Percentiles rank a stretch among this genome's conserved stretches.
phyloP scores from a whole-genome alignment of 1,284 basidiomycete species.

The Kwoniella shivajii region DNA sequence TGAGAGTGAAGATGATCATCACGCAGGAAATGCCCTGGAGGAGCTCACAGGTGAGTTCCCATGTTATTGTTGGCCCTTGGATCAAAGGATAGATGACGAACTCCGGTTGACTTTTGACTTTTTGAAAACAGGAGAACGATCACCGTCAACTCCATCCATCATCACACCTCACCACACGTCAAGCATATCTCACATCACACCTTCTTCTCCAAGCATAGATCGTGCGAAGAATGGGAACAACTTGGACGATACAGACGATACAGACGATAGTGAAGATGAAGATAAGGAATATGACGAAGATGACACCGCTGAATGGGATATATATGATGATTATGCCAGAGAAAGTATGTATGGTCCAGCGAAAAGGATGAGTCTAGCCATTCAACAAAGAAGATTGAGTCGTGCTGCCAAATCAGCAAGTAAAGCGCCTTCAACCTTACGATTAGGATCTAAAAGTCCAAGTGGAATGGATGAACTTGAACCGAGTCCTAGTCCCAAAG shows the following conservation, averaged over 20 bases:
- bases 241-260: not conserved
- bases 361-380: constrained; percentile 19
- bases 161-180: constrained; percentile 15
- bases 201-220: not conserved
- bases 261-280: not conserved
- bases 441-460: not conserved
- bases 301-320: constrained; percentile 40
- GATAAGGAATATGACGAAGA: constrained; percentile 4
- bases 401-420: constrained; percentile 14
- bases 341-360: constrained; percentile 42
- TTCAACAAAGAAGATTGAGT: constrained; percentile 16
- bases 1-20: constrained; percentile 11
- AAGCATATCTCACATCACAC: not conserved
- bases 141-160: constrained; percentile 18
- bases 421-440: not conserved
- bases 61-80: too few species aligned
- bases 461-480: not conserved
- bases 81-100: too few species aligned
- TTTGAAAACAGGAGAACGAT: constrained; percentile 12
- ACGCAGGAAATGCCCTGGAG: constrained; percentile 6
- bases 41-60: constrained; percentile 21
- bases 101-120: not conserved
- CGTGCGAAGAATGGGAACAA: not conserved
- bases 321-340: constrained; percentile 44
- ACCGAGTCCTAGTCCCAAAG: not conserved